Percentiles rank a stretch among this genome's conserved stretches.
These are phyloP conservation scores for Penicillium sp. DNA, from an alignment of 2,329 filamentous ascomycete genomes.

Conservation along the genomic window DNA sequence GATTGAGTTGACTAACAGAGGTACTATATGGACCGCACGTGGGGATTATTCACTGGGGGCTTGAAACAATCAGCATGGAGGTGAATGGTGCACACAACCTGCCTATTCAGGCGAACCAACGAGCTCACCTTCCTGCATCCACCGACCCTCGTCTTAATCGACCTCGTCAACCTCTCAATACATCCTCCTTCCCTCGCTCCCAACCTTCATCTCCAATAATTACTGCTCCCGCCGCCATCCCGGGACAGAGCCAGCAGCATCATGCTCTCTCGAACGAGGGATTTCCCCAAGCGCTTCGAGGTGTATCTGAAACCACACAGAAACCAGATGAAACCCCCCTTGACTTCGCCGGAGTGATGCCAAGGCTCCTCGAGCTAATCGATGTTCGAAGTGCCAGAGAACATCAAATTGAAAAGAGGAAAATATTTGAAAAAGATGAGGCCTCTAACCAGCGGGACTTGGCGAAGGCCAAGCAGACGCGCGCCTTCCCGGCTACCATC, in stretches of 20 bases:
- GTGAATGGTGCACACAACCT: neutral
- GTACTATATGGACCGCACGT: too few relatives aligned
- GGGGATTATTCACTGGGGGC: neutral
- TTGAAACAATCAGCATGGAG: neutral
- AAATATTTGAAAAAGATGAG: neutral
- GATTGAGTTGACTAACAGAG: too few relatives aligned
- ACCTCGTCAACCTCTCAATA: neutral
- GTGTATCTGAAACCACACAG: neutral
- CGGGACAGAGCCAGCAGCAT: neutral
- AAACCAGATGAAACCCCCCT: neutral
- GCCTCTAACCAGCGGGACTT: slow-evolving; percentile 2
- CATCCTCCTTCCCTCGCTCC: neutral
- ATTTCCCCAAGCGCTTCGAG: too few relatives aligned
- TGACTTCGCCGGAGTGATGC: neutral
- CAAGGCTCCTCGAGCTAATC: neutral
- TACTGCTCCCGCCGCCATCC: neutral
- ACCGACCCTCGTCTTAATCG: neutral
- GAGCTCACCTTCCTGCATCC: neutral
- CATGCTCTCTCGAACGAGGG: neutral
- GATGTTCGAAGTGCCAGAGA: neutral
- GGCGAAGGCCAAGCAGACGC: neutral
- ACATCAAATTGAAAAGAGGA: neutral
- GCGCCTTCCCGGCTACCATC: neutral
- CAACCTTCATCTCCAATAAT: neutral
- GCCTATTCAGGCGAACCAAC: neutral